phyloP scores from a whole-genome alignment of 139 green algal genomes.

The Chlamydomonas incerta region DNA sequence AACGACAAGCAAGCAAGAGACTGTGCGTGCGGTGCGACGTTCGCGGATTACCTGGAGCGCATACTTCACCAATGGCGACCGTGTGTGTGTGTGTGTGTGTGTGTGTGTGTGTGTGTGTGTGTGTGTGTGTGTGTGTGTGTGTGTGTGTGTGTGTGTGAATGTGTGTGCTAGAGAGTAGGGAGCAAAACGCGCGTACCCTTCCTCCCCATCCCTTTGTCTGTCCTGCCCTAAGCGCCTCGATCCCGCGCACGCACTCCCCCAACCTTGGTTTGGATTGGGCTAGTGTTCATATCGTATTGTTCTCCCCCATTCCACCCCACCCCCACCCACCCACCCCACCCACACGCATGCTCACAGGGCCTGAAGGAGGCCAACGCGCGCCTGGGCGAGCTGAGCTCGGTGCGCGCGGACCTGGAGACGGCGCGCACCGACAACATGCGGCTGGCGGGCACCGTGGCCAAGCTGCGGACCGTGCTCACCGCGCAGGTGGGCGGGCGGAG shows the following conservation, averaged over 20 bases:
- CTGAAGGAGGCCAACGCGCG: slow-evolving; percentile 39
- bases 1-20: too few species aligned
- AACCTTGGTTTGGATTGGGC: too few species aligned
- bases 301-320: neutral
- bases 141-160: neutral
- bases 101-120: too few species aligned
- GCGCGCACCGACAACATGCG: slow-evolving; percentile 34
- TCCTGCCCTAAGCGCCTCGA: too few species aligned
- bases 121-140: neutral
- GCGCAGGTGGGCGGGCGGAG: neutral
- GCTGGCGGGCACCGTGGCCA: slow-evolving; percentile 42
- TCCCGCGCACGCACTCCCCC: too few species aligned
- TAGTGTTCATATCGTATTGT: neutral
- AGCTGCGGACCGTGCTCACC: slow-evolving; percentile 40
- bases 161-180: neutral
- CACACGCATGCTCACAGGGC: neutral
- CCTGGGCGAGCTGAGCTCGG: slow-evolving; percentile 23
- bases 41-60: too few species aligned
- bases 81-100: too few species aligned
- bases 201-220: too few species aligned
- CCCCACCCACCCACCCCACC: too few species aligned
- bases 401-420: slow-evolving; percentile 37
- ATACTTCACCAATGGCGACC: too few species aligned
- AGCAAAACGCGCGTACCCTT: too few species aligned
- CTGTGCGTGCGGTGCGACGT: too few species aligned